Evolutionary conservation across 495 filamentous ascomycete species (phyloP).

Genomic region (Aspergillus indologenus): DNA sequence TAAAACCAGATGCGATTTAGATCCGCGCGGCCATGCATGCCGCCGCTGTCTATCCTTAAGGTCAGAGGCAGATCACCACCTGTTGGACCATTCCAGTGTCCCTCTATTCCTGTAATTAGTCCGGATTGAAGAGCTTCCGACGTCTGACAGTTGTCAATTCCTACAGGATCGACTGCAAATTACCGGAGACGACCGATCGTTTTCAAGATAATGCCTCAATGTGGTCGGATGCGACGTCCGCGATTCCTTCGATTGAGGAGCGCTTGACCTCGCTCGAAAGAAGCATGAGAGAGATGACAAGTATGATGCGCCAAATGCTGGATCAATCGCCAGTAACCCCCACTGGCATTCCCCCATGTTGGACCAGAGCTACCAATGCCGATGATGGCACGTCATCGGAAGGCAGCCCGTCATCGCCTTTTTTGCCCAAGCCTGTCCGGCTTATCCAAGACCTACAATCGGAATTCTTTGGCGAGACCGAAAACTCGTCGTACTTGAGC

Average conservation of each 20-base stretch:
- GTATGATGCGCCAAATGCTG: slow-evolving; percentile 38
- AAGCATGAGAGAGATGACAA: slow-evolving; percentile 41
- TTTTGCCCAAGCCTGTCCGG: slow-evolving; percentile 34
- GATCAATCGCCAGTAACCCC: slow-evolving; percentile 25
- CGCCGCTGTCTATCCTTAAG: slow-evolving; percentile 42
- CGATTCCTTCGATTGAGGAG: slow-evolving; percentile 40
- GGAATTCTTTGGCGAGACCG: slow-evolving; percentile 35
- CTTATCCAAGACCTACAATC: slow-evolving; percentile 37
- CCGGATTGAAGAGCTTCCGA: slow-evolving; percentile 7
- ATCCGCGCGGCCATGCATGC: slow-evolving; percentile 40
- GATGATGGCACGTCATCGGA: slow-evolving; percentile 27
- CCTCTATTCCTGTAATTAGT: neutral
- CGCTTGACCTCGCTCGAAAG: slow-evolving; percentile 36
- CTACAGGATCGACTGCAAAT: slow-evolving; percentile 38
- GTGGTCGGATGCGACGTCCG: slow-evolving; percentile 34
- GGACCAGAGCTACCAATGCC: slow-evolving; percentile 21
- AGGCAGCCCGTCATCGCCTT: slow-evolving; percentile 17
- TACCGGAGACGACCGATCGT: slow-evolving; percentile 37
- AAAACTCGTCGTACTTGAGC: slow-evolving; percentile 25
- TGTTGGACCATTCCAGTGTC: neutral
- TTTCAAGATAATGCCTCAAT: slow-evolving; percentile 34
- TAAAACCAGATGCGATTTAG: slow-evolving; percentile 41
- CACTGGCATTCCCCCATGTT: slow-evolving; percentile 18
- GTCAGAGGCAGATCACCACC: slow-evolving; percentile 15
- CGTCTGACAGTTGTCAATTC: slow-evolving; percentile 16